Evolutionary conservation across 331 rosid genomes (phyloP), one percentile per base, ranked within the genome.

Genomic region (Pyracantha coccinea): DNA sequence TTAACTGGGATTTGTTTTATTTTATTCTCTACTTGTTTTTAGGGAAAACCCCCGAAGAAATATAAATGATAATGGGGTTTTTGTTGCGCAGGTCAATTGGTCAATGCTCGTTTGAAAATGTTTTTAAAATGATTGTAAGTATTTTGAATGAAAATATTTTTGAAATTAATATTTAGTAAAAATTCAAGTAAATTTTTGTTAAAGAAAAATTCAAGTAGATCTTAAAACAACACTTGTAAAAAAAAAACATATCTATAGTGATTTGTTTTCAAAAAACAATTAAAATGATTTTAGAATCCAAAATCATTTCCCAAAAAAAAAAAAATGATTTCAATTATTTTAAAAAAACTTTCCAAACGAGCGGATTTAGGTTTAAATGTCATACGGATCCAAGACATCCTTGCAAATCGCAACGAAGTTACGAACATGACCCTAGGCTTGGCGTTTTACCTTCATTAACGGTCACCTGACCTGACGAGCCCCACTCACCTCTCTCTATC

Each of bases 321-420:
- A 38, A 38, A 38, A 10, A 3, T 1, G 1, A 1, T 38, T 10
- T 3, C 1, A 2, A 38, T 2, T 38, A 38, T 38, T 38, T 38
- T 38, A 1, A 10, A 38, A 38, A 3, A 10, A 1, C 4, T 10
- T 38, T 38, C 14, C 45, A 9, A 38, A 10, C 14, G 1, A 38
- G 4, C 1, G 0, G 45, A 38, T 38, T 38, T 38, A 38, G 45
- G 45, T 38, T 38, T 38, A 38, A 10, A 10, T 3, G 77, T 58
- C 84, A 70, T 69, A 80, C 78, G 60, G 84, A 91, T 85, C 88
- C 68, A 23, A 32, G 82, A 63, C 50, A n/a, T 57, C 80, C 89
- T 80, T 74, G 59, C 80, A 83, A 81, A 79, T 83, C 80, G 82
- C 81, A 81, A 68, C 66, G 41, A 38, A 38, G 45, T 38, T 38